These are phyloP conservation scores for Rhizophlyctis rosea DNA, from an alignment of 192 early-diverging fungal genomes.

Conservation along the genomic window DNA sequence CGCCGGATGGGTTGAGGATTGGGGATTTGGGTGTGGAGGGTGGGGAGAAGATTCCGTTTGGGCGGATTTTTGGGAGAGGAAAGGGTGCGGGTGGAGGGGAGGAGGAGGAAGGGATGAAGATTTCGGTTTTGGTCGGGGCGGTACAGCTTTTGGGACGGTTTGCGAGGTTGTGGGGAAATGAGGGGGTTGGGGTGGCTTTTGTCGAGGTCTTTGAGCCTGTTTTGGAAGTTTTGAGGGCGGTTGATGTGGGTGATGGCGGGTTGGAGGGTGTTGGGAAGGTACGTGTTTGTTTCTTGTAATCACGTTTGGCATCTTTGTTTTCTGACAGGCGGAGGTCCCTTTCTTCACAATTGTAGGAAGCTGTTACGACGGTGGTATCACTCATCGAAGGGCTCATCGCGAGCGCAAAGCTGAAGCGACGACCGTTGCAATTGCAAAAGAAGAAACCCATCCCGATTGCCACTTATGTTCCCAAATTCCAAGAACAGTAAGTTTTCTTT, in stretches of 20 bases:
- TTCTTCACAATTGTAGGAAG: too few relatives aligned
- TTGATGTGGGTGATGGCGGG: too few relatives aligned
- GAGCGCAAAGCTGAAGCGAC: slow-evolving; percentile 36
- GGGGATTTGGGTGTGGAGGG: slow-evolving; percentile 18
- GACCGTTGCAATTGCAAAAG: slow-evolving; percentile 78
- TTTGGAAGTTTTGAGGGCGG: background rate
- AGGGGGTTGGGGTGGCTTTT: slow-evolving; percentile 13
- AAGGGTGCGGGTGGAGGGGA: too few relatives aligned
- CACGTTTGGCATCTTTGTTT: too few relatives aligned
- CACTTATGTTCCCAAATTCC: slow-evolving; percentile 88
- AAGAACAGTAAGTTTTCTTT: slow-evolving; percentile 49
- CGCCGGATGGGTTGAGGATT: slow-evolving; percentile 10
- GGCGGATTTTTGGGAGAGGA: too few relatives aligned
- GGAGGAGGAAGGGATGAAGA: too few relatives aligned
- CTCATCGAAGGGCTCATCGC: slow-evolving; percentile 17
- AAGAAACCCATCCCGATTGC: slow-evolving; percentile 84
- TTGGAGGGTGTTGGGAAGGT: too few relatives aligned
- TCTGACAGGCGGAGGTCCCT: too few relatives aligned
- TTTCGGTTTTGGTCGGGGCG: slow-evolving; percentile 18
- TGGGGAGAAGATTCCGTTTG: too few relatives aligned
- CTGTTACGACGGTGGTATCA: too few relatives aligned
- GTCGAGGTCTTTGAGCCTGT: slow-evolving; percentile 28
- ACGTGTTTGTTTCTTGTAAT: too few relatives aligned
- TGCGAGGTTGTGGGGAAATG: slow-evolving; percentile 25
- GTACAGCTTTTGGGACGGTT: slow-evolving; percentile 21